Percentiles rank a stretch among this genome's conserved stretches.
Conservation (phyloP, 768 basidiomycete genomes). For the Podaxis pistillaris region DNA sequence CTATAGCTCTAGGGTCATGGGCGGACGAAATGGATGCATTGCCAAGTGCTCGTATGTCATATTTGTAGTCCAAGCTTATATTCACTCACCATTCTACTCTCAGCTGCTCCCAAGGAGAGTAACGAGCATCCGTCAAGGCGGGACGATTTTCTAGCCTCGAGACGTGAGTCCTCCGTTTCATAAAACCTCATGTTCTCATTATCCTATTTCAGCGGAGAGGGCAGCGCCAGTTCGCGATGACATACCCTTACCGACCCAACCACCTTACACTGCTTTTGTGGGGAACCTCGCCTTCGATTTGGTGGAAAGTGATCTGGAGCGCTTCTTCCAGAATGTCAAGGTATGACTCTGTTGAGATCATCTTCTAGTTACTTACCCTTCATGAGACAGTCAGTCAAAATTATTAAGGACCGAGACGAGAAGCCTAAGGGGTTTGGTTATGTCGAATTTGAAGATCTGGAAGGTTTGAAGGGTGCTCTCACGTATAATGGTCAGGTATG, state of each 20-base stretch:
- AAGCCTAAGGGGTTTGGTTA: constrained; percentile 99
- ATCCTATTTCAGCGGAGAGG: constrained; percentile 46
- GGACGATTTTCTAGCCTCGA: constrained; percentile 64
- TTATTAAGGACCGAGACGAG: constrained; percentile 90
- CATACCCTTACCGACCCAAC: constrained; percentile 90
- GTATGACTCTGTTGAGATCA: constrained; percentile 33
- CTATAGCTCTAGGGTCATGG: constrained; percentile 87
- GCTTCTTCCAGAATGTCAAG: constrained; percentile 71
- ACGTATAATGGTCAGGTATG: constrained; percentile 68
- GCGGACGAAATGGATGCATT: constrained; percentile 97
- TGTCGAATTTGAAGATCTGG: constrained; percentile 88
- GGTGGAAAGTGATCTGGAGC: constrained; percentile 76
- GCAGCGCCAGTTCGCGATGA: constrained; percentile 74
- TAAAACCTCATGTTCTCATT: constrained; percentile 13
- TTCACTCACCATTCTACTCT: constrained; percentile 7
- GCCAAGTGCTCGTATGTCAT: constrained; percentile 85
- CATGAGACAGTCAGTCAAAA: constrained; percentile 83
- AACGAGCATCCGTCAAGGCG: constrained; percentile 53
- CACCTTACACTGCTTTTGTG: constrained; percentile 96
- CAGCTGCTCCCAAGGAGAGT: constrained; percentile 70
- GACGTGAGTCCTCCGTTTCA: constrained; percentile 44
- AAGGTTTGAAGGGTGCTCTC: constrained; percentile 83
- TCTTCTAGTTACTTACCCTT: constrained; percentile 4
- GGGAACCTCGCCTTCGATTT: constrained; percentile 96
- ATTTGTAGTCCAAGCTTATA: background rate